phyloP scores from a whole-genome alignment of 2,329 filamentous ascomycete genomes.

The Cercospora canescens region DNA sequence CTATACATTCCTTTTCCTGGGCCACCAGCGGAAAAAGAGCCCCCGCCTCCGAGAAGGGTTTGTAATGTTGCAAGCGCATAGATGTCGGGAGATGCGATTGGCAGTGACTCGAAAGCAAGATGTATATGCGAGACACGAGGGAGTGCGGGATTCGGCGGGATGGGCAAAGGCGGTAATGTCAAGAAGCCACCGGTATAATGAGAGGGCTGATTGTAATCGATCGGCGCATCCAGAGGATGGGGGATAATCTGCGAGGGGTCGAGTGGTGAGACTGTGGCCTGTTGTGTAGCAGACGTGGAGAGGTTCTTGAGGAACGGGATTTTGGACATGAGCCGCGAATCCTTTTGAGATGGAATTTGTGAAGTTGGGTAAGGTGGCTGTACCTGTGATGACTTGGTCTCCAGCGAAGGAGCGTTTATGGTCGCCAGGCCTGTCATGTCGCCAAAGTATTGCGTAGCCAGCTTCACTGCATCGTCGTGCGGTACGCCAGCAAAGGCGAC shows the following conservation, averaged over 20 bases:
- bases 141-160: conserved; percentile 72
- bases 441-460: conserved; percentile 86
- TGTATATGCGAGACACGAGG: conserved; percentile 90
- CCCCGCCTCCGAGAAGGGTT: conserved; percentile 91
- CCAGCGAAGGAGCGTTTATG: conserved; percentile 33
- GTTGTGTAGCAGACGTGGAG: conserved; percentile 68
- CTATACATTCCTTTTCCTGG: conserved; percentile 99
- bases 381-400: conserved; percentile 30
- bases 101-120: conserved; percentile 91
- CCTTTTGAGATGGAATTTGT: conserved; percentile 48
- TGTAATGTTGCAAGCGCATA: conserved; percentile 95
- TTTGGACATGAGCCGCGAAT: conserved; percentile 73
- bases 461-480: conserved; percentile 73
- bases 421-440: conserved; percentile 63
- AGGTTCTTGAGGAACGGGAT: conserved; percentile 90
- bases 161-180: conserved; percentile 76
- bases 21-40: conserved; percentile 93
- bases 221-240: conserved; percentile 46
- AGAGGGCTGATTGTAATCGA: conserved; percentile 65
- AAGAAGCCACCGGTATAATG: conserved; percentile 95
- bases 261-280: conserved; percentile 58
- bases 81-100: conserved; percentile 87
- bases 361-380: conserved; percentile 34
- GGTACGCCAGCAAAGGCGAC: conserved; percentile 92
- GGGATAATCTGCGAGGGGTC: conserved; percentile 47